Evolutionary conservation across 2,329 filamentous ascomycete genomes (phyloP).

Genomic region (Biscogniauxia marginata): DNA sequence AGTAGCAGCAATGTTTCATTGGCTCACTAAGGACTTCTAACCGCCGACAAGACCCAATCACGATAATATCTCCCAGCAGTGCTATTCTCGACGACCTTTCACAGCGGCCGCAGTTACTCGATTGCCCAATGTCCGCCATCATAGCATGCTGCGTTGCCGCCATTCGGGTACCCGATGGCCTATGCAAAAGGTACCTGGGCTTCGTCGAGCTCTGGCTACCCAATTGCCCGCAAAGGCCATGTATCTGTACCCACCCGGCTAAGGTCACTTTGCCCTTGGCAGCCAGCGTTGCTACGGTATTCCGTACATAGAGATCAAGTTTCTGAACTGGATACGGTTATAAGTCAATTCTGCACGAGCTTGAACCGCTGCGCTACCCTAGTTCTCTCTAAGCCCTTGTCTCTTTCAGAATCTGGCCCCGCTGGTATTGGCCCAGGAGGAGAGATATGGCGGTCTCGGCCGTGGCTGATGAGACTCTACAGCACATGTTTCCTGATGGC

Average conservation of each 20-base stretch:
- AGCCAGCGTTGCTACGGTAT: slow-evolving; percentile 13
- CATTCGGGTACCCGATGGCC: slow-evolving; percentile 12
- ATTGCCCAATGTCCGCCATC: slow-evolving; percentile 23
- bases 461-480: slow-evolving; percentile 33
- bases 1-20: slow-evolving; percentile 22
- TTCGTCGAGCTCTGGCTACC: slow-evolving; percentile 12
- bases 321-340: slow-evolving; percentile 22
- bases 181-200: slow-evolving; percentile 14
- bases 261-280: slow-evolving; percentile 1
- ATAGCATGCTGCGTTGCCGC: slow-evolving; percentile 26
- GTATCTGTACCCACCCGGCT: slow-evolving; percentile 14
- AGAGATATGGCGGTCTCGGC: slow-evolving; percentile 32
- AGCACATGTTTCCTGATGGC: slow-evolving; percentile 29
- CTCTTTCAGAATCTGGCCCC: slow-evolving; percentile 20
- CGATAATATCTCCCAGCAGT: slow-evolving; percentile 15
- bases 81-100: slow-evolving; percentile 24
- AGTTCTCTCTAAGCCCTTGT: slow-evolving; percentile 8
- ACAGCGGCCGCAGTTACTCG: slow-evolving; percentile 18
- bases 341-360: slow-evolving; percentile 24
- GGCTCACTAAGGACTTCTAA: slow-evolving; percentile 26
- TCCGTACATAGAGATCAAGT: slow-evolving; percentile 9
- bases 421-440: slow-evolving; percentile 26
- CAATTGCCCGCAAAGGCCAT: slow-evolving; percentile 24
- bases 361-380: slow-evolving; percentile 22
- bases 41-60: slow-evolving; percentile 33